phyloP scores from a whole-genome alignment of 1,139 yeast genomes.

The Dujonia santamariae region DNA sequence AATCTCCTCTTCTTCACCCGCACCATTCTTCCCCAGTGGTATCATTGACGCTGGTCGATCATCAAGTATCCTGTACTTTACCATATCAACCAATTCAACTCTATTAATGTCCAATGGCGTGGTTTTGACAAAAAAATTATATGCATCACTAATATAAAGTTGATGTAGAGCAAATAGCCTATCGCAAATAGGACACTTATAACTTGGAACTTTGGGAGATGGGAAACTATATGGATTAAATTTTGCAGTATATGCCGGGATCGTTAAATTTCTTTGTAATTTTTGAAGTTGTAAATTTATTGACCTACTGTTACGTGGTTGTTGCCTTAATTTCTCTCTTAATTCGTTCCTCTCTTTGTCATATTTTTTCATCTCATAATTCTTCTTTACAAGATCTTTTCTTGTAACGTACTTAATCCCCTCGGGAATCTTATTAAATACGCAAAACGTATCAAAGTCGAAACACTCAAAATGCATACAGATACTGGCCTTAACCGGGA shows the following conservation, averaged over 20 bases:
- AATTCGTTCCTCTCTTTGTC: conserved; percentile 16
- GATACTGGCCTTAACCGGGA: conserved; percentile 37
- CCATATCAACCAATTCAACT: conserved; percentile 37
- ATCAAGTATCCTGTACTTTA: conserved; percentile 34
- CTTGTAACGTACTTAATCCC: conserved; percentile 26
- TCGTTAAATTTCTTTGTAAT: conserved; percentile 1
- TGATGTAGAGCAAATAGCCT: conserved; percentile 31
- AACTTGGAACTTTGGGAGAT: conserved; percentile 19
- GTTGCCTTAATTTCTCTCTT: conserved; percentile 5
- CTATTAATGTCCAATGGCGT: conserved; percentile 34
- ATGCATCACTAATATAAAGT: conserved; percentile 37
- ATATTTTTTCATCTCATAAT: conserved; percentile 20
- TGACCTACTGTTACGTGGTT: conserved; percentile 10
- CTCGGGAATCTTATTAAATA: conserved; percentile 33
- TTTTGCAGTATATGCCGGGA: conserved; percentile 3
- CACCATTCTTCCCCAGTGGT: conserved; percentile 5
- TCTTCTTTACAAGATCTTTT: conserved; percentile 26
- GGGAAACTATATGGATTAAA: conserved; percentile 7
- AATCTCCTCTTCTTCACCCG: conserved; percentile 9
- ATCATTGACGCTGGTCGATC: conserved; percentile 12
- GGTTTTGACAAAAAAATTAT: conserved; percentile 40
- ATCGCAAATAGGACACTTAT: conserved; percentile 45
- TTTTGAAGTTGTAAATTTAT: not conserved
- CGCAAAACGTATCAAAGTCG: conserved; percentile 43
- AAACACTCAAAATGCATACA: conserved; percentile 48